A percentile compares a stretch with the other conserved stretches of the same genome.
Conservation (phyloP, 169 alveolate genomes). For the Plasmodium ovale region DNA sequence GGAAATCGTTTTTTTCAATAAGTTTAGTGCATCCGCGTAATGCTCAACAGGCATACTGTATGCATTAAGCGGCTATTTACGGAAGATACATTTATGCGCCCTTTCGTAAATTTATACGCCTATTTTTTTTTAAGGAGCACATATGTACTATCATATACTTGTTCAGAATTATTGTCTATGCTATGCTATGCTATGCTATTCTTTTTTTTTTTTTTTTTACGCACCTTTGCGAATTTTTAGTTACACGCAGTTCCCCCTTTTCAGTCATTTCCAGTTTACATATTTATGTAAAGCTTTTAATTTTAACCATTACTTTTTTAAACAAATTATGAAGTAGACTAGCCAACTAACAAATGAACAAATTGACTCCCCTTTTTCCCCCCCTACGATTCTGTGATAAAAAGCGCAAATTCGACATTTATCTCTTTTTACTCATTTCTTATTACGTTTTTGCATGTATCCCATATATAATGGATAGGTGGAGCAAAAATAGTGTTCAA, state of each 20-base stretch:
- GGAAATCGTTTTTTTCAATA: conserved; percentile 17
- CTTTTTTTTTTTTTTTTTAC: conserved; percentile 2
- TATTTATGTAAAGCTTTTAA: conserved; percentile 23
- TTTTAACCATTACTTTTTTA: background rate
- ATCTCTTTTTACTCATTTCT: background rate
- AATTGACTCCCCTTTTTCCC: conserved; percentile 17
- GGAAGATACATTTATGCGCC: no score
- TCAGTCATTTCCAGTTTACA: conserved; percentile 6
- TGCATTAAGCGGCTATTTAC: background rate
- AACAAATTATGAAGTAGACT: background rate
- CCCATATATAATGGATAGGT: no score
- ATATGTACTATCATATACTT: no score
- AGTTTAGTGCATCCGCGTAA: conserved; percentile 2
- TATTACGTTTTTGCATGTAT: background rate
- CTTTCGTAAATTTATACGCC: no score
- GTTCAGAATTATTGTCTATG: no score
- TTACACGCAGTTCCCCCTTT: background rate
- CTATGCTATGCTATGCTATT: background rate
- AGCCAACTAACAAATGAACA: background rate
- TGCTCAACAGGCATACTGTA: conserved; percentile 27
- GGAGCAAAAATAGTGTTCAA: no score
- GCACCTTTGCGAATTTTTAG: conserved; percentile 26
- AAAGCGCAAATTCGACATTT: background rate
- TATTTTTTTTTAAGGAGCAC: no score
- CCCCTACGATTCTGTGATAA: background rate